These are phyloP conservation scores for Tolypocladium paradoxum DNA, from an alignment of 2,329 filamentous ascomycete genomes.

Conservation along the genomic window DNA sequence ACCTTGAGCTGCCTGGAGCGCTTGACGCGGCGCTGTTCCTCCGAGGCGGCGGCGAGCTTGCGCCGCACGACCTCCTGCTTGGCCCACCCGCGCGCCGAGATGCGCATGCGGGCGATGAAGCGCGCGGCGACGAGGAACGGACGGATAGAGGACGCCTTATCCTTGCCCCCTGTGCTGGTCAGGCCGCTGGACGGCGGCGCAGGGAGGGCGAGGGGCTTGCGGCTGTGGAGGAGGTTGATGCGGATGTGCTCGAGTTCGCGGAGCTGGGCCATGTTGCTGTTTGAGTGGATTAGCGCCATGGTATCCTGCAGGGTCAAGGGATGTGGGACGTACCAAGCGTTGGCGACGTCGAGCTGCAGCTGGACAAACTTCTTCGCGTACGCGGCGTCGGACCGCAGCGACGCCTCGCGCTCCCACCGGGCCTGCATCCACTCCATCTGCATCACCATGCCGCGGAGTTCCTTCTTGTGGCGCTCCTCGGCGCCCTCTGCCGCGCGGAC, in stretches of 20 bases:
- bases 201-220: constrained; percentile 22
- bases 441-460: constrained; percentile 72
- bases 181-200: constrained; percentile 8
- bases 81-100: constrained; percentile 37
- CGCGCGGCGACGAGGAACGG: constrained; percentile 36
- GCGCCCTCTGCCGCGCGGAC: constrained; percentile 48
- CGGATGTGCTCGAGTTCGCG: constrained; percentile 75
- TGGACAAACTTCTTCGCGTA: constrained; percentile 80
- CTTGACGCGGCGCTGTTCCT: constrained; percentile 34
- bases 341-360: constrained; percentile 70
- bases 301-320: neutral
- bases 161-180: constrained; percentile 6
- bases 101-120: constrained; percentile 41
- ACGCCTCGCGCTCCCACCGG: constrained; percentile 67
- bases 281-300: neutral
- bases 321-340: constrained; percentile 57
- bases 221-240: constrained; percentile 27
- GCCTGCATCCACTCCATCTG: constrained; percentile 89
- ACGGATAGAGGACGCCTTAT: constrained; percentile 23
- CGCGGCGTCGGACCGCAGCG: constrained; percentile 67
- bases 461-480: constrained; percentile 59
- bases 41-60: constrained; percentile 36
- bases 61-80: constrained; percentile 39
- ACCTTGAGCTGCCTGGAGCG: constrained; percentile 28
- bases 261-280: constrained; percentile 85